Conservation (phyloP, 352 stramenopile species). For the Globisporangium nunn region DNA sequence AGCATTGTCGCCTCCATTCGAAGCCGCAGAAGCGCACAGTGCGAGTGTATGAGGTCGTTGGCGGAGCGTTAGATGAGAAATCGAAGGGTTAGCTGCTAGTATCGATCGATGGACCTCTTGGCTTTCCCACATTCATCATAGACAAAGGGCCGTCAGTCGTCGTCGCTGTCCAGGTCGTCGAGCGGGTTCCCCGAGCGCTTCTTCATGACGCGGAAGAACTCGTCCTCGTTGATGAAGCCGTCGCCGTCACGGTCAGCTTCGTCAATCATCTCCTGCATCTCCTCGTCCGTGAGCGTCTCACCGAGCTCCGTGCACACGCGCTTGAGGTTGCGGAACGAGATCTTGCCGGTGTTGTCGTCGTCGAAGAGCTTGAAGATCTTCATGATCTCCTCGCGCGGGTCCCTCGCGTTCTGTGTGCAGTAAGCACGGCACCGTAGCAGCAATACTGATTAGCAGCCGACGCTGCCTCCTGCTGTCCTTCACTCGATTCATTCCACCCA, state of each 20-base stretch:
- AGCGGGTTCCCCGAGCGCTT: slow-evolving; percentile 91
- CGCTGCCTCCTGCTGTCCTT: not conserved
- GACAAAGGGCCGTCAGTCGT: slow-evolving; percentile 38
- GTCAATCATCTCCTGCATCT: slow-evolving; percentile 94
- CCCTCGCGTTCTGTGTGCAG: slow-evolving; percentile 51
- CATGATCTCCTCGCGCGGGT: slow-evolving; percentile 87
- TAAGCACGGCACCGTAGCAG: no score
- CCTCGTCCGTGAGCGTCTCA: slow-evolving; percentile 62
- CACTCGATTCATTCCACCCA: no score
- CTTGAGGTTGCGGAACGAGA: slow-evolving; percentile 94
- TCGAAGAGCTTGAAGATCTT: slow-evolving; percentile 97
- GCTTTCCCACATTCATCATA: not conserved
- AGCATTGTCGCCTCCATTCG: not conserved
- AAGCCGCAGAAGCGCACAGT: not conserved
- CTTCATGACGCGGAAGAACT: slow-evolving; percentile 95
- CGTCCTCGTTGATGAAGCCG: slow-evolving; percentile 91
- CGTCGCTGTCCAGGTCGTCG: slow-evolving; percentile 88
- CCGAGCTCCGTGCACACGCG: slow-evolving; percentile 84
- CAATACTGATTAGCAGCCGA: no score
- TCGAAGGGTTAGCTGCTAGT: not conserved
- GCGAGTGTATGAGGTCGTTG: not conserved
- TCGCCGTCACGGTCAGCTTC: slow-evolving; percentile 92
- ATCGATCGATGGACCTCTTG: not conserved
- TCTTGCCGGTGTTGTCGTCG: slow-evolving; percentile 92
- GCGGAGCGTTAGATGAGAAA: not conserved